Conservation (phyloP, 129 eudicot genomes). For the Arctium minus region DNA sequence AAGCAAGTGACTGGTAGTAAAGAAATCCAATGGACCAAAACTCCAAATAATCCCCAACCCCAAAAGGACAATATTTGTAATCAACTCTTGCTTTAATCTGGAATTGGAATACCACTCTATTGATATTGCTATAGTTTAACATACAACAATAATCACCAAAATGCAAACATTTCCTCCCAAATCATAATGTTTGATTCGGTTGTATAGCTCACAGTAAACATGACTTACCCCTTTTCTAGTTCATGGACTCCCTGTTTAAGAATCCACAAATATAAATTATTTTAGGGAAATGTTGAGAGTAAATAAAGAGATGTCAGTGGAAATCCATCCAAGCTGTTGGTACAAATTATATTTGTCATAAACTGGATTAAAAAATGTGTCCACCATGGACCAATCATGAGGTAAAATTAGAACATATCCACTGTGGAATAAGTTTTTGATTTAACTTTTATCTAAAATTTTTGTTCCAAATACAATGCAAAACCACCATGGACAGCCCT, state of each 20-base stretch:
- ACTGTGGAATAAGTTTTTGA: too few species aligned
- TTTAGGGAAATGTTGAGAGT: background rate
- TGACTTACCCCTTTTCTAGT: constrained; percentile 70
- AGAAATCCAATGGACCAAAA: too few species aligned
- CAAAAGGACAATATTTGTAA: too few species aligned
- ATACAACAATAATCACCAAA: constrained; percentile 23
- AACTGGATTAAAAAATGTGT: background rate
- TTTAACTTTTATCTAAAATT: too few species aligned
- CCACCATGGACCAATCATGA: constrained; percentile 16
- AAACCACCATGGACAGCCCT: background rate
- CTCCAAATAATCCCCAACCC: too few species aligned
- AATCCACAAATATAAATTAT: background rate
- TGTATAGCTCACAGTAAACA: constrained; percentile 48
- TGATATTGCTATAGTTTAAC: constrained; percentile 8
- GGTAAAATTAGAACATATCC: background rate
- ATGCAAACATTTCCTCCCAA: background rate
- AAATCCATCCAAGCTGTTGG: background rate
- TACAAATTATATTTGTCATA: background rate
- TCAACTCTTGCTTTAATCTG: too few species aligned
- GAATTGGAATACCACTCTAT: too few species aligned
- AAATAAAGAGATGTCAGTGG: background rate
- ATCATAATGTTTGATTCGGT: constrained; percentile 5
- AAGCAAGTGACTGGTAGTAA: too few species aligned
- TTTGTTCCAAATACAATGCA: too few species aligned
- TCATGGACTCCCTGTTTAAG: constrained; percentile 88